Evolutionary conservation across 306 rosid species (phyloP).

Genomic region (Acacia confusa): DNA sequence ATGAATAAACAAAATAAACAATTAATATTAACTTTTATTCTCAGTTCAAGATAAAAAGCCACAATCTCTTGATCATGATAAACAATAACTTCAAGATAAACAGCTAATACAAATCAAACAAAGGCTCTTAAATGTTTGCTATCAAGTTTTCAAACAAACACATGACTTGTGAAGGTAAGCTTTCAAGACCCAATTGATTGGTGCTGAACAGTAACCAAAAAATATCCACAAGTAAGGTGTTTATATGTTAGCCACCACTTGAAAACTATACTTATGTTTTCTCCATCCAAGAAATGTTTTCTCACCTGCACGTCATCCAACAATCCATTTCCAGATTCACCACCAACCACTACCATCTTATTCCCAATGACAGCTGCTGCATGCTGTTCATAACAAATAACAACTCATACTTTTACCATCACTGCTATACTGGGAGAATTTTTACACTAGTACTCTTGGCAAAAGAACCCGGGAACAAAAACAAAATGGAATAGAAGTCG

Average conservation of each 20-base stretch:
- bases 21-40: neutral
- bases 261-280: neutral
- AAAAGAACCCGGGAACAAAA: neutral
- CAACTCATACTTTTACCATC: neutral
- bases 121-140: neutral
- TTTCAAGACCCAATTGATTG: neutral
- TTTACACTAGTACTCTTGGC: neutral
- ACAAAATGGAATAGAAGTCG: neutral
- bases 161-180: neutral
- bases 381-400: conserved; percentile 53
- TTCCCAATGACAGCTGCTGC: conserved; percentile 85
- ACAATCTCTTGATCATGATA: conserved; percentile 20
- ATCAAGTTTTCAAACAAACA: neutral
- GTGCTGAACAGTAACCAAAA: neutral
- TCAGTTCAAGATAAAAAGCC: neutral
- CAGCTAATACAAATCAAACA: neutral
- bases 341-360: conserved; percentile 96
- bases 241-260: neutral
- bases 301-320: conserved; percentile 90
- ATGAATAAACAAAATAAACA: conserved; percentile 17
- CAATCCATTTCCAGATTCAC: conserved; percentile 81
- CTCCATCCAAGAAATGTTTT: neutral
- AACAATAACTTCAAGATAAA: neutral
- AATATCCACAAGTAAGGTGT: neutral
- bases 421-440: neutral